Evolutionary conservation across 805 yeast genomes (phyloP).

Genomic region (Blastobotrys chiropterorum): DNA sequence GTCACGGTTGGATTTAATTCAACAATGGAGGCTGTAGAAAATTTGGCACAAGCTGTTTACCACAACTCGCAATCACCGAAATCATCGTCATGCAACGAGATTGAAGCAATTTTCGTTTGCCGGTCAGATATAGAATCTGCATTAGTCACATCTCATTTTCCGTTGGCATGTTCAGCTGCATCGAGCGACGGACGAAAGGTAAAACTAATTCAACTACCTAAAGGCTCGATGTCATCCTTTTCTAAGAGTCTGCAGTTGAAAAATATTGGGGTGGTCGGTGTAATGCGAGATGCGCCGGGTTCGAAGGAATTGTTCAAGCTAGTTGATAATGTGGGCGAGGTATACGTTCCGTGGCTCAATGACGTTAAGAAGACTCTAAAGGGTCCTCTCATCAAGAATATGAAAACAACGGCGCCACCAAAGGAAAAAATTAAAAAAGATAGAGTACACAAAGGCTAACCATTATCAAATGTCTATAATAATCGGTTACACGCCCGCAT

Average conservation of each 20-base stretch:
- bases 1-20: conserved; percentile 19
- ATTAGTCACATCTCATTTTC: conserved; percentile 17
- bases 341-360: conserved; percentile 11
- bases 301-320: background rate
- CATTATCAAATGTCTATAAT: no score
- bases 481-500: background rate
- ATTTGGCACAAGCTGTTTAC: conserved; percentile 2
- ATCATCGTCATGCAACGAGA: background rate
- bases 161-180: conserved; percentile 17
- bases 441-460: background rate
- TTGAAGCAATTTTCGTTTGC: conserved; percentile 15
- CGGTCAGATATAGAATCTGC: conserved; percentile 16
- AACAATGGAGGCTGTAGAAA: conserved; percentile 17
- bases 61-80: no score
- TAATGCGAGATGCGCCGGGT: conserved; percentile 4
- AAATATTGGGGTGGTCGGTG: conserved; percentile 2
- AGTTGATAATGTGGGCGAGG: conserved; percentile 2
- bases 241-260: conserved; percentile 4
- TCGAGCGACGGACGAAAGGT: conserved; percentile 2
- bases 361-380: background rate
- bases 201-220: conserved; percentile 15
- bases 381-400: background rate
- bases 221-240: conserved; percentile 13
- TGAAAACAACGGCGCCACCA: conserved; percentile 5
- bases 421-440: background rate